Conservation (phyloP, 2,329 filamentous ascomycete species). For the Piedraia hortae region DNA sequence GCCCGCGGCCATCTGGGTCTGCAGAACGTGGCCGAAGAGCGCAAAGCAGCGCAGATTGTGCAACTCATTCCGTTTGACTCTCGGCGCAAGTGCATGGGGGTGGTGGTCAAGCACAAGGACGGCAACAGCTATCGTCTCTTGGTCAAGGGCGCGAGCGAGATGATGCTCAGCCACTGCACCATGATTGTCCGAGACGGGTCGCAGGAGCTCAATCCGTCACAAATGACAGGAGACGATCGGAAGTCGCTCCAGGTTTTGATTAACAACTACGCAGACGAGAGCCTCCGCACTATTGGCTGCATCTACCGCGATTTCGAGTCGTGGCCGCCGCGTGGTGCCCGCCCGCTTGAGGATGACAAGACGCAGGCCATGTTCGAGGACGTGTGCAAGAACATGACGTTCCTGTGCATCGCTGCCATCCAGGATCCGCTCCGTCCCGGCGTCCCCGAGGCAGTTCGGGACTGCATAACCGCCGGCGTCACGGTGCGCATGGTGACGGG, state of each 20-base stretch:
- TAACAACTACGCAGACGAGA: slow-evolving; percentile 48
- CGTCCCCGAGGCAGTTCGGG: slow-evolving; percentile 37
- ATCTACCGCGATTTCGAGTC: slow-evolving; percentile 54
- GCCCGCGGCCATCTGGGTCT: slow-evolving; percentile 38
- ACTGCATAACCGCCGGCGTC: slow-evolving; percentile 40
- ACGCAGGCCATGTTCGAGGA: slow-evolving; percentile 37
- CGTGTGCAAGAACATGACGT: slow-evolving; percentile 44
- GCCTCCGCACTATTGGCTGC: slow-evolving; percentile 60
- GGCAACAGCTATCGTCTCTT: slow-evolving; percentile 27
- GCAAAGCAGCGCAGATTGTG: slow-evolving; percentile 31
- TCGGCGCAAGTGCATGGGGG: slow-evolving; percentile 40
- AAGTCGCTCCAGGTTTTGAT: slow-evolving; percentile 38
- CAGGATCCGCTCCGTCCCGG: slow-evolving; percentile 44
- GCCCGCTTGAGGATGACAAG: slow-evolving; percentile 30
- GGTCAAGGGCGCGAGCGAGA: slow-evolving; percentile 25
- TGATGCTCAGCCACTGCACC: slow-evolving; percentile 21
- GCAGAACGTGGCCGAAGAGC: slow-evolving; percentile 30
- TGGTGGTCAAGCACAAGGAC: slow-evolving; percentile 28
- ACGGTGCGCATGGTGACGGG: slow-evolving; percentile 48
- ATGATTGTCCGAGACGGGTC: slow-evolving; percentile 30
- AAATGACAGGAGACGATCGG: slow-evolving; percentile 29
- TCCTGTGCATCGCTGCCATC: slow-evolving; percentile 45
- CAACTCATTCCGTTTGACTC: slow-evolving; percentile 35
- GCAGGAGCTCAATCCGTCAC: slow-evolving; percentile 25
- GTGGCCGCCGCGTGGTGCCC: slow-evolving; percentile 46